Percentiles rank a stretch among this genome's conserved stretches.
phyloP scores from a whole-genome alignment of 805 yeast species.

The Brettanomyces nanus region DNA sequence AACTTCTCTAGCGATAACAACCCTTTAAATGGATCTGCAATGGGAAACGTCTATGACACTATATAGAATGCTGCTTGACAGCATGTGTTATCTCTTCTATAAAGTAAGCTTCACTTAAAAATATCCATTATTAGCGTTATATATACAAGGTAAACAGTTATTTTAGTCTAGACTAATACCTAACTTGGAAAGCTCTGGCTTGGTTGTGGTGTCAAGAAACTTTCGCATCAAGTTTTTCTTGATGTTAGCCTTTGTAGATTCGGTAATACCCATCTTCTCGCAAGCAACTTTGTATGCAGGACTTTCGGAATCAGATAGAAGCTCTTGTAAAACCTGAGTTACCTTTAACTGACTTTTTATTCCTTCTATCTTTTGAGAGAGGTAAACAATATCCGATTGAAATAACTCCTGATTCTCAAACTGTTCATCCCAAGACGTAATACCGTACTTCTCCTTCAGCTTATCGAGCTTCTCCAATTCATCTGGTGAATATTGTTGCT shows the following conservation, averaged over 20 bases:
- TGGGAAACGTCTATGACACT: constrained; percentile 22
- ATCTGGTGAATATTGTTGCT: constrained; percentile 15
- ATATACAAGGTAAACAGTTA: neutral
- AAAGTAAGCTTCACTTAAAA: too few species aligned
- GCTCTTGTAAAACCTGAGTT: constrained; percentile 9
- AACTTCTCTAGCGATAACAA: constrained; percentile 24
- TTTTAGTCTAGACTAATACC: constrained; percentile 11
- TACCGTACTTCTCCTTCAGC: constrained; percentile 27
- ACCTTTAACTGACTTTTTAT: constrained; percentile 16
- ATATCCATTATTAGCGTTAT: neutral
- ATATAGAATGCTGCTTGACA: constrained; percentile 8
- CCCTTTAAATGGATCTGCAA: constrained; percentile 21
- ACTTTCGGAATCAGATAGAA: constrained; percentile 24
- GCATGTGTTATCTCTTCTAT: constrained; percentile 1
- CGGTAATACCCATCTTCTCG: constrained; percentile 26
- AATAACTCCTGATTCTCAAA: constrained; percentile 25
- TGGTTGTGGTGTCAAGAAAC: constrained; percentile 28
- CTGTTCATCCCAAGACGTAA: constrained; percentile 17
- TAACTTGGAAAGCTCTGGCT: constrained; percentile 19
- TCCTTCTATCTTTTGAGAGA: constrained; percentile 15
- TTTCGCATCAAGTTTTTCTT: constrained; percentile 69
- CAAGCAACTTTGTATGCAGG: constrained; percentile 30
- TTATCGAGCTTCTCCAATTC: constrained; percentile 30
- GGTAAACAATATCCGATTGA: constrained; percentile 16
- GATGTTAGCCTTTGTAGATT: constrained; percentile 42